phyloP scores from a whole-genome alignment of 352 stramenopile genomes.

The Stephanocyclus meneghinianus region DNA sequence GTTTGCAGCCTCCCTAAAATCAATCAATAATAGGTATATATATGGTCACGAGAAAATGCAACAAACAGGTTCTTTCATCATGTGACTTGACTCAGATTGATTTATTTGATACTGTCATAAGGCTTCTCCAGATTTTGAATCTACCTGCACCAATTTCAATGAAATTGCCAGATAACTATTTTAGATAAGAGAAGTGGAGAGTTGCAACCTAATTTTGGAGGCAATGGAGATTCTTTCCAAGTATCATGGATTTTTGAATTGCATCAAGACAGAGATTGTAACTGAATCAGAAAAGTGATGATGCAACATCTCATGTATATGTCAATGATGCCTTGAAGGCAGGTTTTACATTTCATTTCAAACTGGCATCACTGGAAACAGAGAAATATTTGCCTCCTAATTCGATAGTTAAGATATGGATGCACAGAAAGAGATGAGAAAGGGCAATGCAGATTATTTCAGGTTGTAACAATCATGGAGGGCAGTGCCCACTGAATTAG shows the following conservation, averaged over 20 bases:
- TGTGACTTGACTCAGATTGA: background rate
- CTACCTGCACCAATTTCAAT: background rate
- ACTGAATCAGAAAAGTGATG: too few relatives aligned
- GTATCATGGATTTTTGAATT: background rate
- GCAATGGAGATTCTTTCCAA: background rate
- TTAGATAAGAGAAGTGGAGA: background rate
- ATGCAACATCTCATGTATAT: background rate
- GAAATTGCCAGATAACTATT: background rate
- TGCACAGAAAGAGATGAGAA: background rate
- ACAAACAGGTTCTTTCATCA: too few relatives aligned
- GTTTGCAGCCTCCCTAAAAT: too few relatives aligned
- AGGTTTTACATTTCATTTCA: background rate
- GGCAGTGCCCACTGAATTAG: background rate
- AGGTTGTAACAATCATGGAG: slow-evolving; percentile 8
- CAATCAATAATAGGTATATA: too few relatives aligned
- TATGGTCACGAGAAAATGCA: too few relatives aligned
- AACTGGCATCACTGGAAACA: background rate
- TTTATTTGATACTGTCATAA: background rate
- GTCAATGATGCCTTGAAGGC: background rate
- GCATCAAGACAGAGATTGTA: too few relatives aligned
- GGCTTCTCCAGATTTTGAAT: background rate
- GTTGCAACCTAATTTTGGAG: background rate
- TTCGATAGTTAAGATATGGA: too few relatives aligned
- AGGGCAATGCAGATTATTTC: background rate
- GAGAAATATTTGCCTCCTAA: background rate